Percentiles rank a stretch among this genome's conserved stretches.
Evolutionary conservation across 2,329 filamentous ascomycete species (phyloP).

Genomic region (Colletotrichum spaethianum): DNA sequence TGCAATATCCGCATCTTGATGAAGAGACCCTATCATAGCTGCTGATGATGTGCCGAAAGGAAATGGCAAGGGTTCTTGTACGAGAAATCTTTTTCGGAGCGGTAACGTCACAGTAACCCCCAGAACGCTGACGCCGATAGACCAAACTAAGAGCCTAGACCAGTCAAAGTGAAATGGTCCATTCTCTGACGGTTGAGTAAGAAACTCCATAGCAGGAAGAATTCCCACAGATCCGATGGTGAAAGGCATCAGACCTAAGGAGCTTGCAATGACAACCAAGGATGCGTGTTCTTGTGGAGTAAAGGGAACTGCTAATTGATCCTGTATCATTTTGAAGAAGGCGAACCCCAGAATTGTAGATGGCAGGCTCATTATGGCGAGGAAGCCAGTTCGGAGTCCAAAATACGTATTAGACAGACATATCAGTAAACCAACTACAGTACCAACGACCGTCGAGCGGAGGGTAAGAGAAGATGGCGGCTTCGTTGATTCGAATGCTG

Average conservation of each 20-base stretch:
- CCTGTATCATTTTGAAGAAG: neutral
- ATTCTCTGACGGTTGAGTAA: neutral
- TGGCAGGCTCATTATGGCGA: constrained; percentile 7
- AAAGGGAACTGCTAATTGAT: neutral
- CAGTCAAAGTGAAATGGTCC: constrained; percentile 4
- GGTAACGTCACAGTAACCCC: constrained; percentile 2
- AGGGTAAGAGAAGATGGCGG: neutral
- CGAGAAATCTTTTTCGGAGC: neutral
- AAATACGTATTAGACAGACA: constrained; percentile 14
- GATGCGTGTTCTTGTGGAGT: neutral
- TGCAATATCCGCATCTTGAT: neutral
- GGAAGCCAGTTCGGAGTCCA: constrained; percentile 4
- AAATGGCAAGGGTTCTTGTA: constrained; percentile 14
- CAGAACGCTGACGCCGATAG: constrained; percentile 13
- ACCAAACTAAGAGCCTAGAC: constrained; percentile 4
- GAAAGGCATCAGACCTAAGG: constrained; percentile 13
- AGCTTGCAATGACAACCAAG: constrained; percentile 8
- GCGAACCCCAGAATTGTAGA: constrained; percentile 8
- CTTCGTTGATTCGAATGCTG: neutral
- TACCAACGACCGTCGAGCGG: neutral
- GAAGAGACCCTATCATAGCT: constrained; percentile 9
- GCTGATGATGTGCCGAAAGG: constrained; percentile 14
- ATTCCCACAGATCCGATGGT: constrained; percentile 12
- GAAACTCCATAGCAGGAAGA: constrained; percentile 11
- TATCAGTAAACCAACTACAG: neutral